phyloP scores from a whole-genome alignment of 441 rosid genomes.

The Biscutella auriculata region DNA sequence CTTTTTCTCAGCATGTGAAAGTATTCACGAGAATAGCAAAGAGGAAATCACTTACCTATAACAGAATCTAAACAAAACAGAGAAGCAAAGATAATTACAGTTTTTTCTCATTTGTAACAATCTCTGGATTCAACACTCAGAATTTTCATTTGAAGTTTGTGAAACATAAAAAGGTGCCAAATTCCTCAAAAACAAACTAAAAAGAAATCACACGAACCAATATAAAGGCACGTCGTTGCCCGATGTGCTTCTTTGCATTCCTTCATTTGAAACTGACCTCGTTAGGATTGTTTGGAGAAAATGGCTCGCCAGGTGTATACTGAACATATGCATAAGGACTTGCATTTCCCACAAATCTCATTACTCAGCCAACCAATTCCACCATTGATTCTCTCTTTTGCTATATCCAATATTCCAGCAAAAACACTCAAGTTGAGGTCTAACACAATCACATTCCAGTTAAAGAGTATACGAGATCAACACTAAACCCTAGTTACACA shows the following conservation, averaged over 20 bases:
- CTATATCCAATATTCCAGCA: not conserved
- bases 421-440: not conserved
- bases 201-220: conserved; percentile 30
- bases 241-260: conserved; percentile 70
- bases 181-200: not conserved
- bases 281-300: conserved; percentile 63
- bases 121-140: not conserved
- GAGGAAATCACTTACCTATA: not conserved
- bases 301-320: conserved; percentile 63
- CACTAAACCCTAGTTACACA: not conserved
- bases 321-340: conserved; percentile 84
- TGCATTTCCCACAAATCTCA: conserved; percentile 24
- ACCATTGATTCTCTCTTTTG: not conserved
- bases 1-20: conserved; percentile 68
- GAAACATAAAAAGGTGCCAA: no score
- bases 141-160: no score
- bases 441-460: not conserved
- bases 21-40: conserved; percentile 12
- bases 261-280: conserved; percentile 72
- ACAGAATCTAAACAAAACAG: not conserved
- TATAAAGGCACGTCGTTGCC: conserved; percentile 51
- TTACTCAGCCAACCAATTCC: not conserved
- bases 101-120: not conserved
- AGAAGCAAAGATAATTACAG: not conserved
- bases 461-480: not conserved